Evolutionary conservation across 129 eudicot species (phyloP), one percentile per base, ranked within the genome.

Genomic region (Solidago caesia): DNA sequence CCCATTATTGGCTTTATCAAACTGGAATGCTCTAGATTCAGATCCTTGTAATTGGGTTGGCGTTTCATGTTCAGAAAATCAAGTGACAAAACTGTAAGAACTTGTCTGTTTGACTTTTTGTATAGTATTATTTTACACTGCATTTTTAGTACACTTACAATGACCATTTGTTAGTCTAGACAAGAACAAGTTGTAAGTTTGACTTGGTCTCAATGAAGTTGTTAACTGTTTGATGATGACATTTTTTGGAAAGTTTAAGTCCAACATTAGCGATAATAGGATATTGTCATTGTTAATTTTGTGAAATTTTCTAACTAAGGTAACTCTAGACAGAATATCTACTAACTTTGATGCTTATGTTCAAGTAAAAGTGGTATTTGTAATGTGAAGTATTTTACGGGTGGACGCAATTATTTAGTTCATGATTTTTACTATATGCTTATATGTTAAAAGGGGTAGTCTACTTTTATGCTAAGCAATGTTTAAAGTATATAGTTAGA

Each of bases 21-120:
- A 63, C 66, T 80, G 84, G 84, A 80, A 74, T 74, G 80, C 71
- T 44, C 75, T 80, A 68, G 84, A 80, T 74, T 63, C 94, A 77
- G 85, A 91, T 87, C 96, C 99, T 47, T 95, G 99, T 70, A 78
- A 82, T 25, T 95, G 99, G 97, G 72, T 67, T 74, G 99, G 84
- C 47, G 80, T 74, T 59, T 80, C 80, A 42, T 80, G 84, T 68
- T 80, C 84, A 25, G 84, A 66, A 49, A 52, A 43, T 80, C 75
- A 74, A 73, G 84, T 80, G 43, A 75, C 80, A 61, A 80, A 80
- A 51, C 44, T 80, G 84, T 80, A 80, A 80, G 84, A 45, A 72
- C 7, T 25, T 62, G 55, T 73, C 56, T 77, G 60, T 66, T 66
- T 76, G 71, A 80, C 74, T 11, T 33, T 68, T 53, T 53, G 56